phyloP scores from a whole-genome alignment of 768 basidiomycete species.

The Polyporus arcularius region DNA sequence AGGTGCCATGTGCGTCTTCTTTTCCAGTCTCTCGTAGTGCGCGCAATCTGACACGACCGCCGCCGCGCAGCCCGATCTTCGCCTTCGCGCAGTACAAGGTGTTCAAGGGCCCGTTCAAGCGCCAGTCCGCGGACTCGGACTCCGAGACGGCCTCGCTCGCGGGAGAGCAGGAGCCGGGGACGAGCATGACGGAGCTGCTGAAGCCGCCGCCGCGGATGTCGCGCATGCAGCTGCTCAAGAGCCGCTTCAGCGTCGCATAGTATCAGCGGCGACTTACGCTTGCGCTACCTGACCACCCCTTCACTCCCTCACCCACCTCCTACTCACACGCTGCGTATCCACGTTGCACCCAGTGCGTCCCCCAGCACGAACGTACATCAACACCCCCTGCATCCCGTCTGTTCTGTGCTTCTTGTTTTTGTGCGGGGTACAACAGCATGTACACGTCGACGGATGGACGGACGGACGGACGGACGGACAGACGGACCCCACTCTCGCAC shows the following conservation, averaged over 20 bases:
- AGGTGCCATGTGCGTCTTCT: slow-evolving; percentile 51
- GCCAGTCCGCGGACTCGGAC: slow-evolving; percentile 17
- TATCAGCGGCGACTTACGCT: too few species aligned
- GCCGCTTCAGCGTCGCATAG: slow-evolving; percentile 13
- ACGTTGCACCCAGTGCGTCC: too few species aligned
- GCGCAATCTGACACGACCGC: background rate
- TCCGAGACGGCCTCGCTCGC: background rate
- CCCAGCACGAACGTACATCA: too few species aligned
- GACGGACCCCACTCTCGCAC: background rate
- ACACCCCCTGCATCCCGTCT: too few species aligned
- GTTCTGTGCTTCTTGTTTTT: too few species aligned
- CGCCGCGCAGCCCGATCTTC: slow-evolving; percentile 45
- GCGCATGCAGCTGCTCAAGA: slow-evolving; percentile 10
- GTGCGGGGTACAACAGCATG: background rate
- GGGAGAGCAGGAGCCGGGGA: background rate
- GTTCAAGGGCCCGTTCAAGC: slow-evolving; percentile 50
- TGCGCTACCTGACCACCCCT: background rate
- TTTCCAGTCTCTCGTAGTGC: background rate
- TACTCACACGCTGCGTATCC: too few species aligned
- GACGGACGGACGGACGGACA: background rate
- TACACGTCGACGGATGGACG: background rate
- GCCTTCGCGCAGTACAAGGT: slow-evolving; percentile 54
- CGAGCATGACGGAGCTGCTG: background rate
- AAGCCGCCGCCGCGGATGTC: background rate
- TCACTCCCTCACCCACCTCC: background rate